These are phyloP conservation scores for Striga hermonthica DNA, from an alignment of 305 asterid species.

Conservation along the genomic window DNA sequence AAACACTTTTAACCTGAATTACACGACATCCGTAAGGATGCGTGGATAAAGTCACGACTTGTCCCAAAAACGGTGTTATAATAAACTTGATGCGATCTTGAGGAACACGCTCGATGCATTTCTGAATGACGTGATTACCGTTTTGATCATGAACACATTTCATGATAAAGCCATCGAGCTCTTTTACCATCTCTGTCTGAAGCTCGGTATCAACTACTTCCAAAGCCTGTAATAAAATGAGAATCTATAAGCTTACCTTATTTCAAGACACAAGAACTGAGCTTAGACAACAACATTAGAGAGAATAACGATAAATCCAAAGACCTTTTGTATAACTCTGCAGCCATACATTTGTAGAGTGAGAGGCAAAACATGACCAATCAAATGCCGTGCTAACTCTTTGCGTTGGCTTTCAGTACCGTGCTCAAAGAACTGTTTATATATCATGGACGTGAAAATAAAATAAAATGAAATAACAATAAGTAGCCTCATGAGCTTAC, in stretches of 20 bases:
- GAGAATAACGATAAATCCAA: slow-evolving; percentile 28
- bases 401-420: slow-evolving; percentile 69
- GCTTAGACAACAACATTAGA: neutral
- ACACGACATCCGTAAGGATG: slow-evolving; percentile 95
- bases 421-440: slow-evolving; percentile 73
- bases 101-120: slow-evolving; percentile 80
- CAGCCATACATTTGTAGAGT: slow-evolving; percentile 94
- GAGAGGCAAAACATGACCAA: slow-evolving; percentile 79
- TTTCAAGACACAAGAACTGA: too few relatives aligned
- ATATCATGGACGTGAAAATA: slow-evolving; percentile 15
- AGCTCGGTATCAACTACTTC: slow-evolving; percentile 73
- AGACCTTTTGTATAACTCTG: slow-evolving; percentile 94
- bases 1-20: slow-evolving; percentile 60
- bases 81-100: slow-evolving; percentile 63
- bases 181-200: slow-evolving; percentile 65
- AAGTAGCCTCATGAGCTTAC: slow-evolving; percentile 2
- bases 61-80: slow-evolving; percentile 61
- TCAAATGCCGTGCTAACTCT: slow-evolving; percentile 64
- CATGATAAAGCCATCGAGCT: slow-evolving; percentile 78
- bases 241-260: neutral
- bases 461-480: neutral
- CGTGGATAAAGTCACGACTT: slow-evolving; percentile 67
- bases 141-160: slow-evolving; percentile 84
- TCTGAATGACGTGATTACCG: slow-evolving; percentile 93
- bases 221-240: slow-evolving; percentile 56